Conservation (phyloP, 768 basidiomycete species). For the Tylopilus subfusipes region DNA sequence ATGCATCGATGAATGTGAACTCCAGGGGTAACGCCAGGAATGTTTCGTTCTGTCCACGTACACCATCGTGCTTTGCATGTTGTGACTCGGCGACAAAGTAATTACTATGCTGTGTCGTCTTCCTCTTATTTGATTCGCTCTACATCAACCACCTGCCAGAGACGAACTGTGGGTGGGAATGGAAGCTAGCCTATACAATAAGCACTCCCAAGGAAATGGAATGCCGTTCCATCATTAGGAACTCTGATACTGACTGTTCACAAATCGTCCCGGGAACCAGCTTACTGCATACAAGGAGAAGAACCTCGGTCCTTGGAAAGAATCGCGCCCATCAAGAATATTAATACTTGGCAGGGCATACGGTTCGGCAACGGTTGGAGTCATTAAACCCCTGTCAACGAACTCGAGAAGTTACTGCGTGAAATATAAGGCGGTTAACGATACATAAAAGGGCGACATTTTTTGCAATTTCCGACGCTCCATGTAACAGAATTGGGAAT, state of each 20-base stretch:
- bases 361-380: not conserved
- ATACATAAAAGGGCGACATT: not conserved
- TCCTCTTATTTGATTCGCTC: conserved; percentile 6
- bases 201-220: not conserved
- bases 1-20: not conserved
- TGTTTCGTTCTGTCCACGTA: not conserved
- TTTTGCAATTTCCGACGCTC: not conserved
- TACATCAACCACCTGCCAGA: conserved; percentile 9
- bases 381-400: not conserved
- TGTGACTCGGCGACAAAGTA: not conserved
- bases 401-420: not conserved
- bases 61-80: not conserved
- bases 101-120: not conserved
- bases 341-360: not conserved
- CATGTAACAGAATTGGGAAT: too few species aligned
- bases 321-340: not conserved
- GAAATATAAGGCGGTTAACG: not conserved
- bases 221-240: not conserved
- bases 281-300: not conserved
- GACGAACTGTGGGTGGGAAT: conserved; percentile 3
- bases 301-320: not conserved
- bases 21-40: not conserved
- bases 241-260: not conserved
- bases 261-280: not conserved
- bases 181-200: conserved; percentile 5